Conservation (phyloP, 352 stramenopile species). For the Pythium pyrilobum region DNA sequence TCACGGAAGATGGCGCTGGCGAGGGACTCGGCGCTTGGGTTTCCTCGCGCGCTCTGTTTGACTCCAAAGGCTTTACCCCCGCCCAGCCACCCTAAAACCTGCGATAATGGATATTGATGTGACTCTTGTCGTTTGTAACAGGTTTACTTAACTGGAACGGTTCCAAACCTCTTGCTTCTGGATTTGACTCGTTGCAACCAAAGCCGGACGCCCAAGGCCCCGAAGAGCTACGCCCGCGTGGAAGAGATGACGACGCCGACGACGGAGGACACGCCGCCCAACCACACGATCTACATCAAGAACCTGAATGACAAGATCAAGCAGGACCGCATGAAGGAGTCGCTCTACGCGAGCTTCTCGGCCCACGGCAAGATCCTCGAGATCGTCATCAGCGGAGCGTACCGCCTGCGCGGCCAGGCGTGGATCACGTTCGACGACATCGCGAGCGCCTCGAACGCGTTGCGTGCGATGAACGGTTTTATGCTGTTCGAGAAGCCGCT, state of each 20-base stretch:
- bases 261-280: constrained; percentile 69
- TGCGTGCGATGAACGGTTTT: constrained; percentile 85
- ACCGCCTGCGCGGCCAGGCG: constrained; percentile 84
- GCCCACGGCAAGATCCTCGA: constrained; percentile 92
- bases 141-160: background rate
- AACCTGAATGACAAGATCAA: constrained; percentile 96
- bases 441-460: constrained; percentile 78
- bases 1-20: background rate
- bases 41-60: too few species aligned
- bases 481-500: constrained; percentile 88
- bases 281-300: constrained; percentile 92
- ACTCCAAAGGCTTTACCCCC: too few species aligned
- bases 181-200: constrained; percentile 10
- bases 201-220: background rate
- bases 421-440: constrained; percentile 93
- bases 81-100: background rate
- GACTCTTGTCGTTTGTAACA: background rate
- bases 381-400: constrained; percentile 82
- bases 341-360: constrained; percentile 88
- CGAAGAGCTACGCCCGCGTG: background rate
- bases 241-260: constrained; percentile 3
- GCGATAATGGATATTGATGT: background rate
- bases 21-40: background rate
- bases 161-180: constrained; percentile 4
- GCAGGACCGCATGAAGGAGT: constrained; percentile 84